Evolutionary conservation across 352 stramenopile genomes (phyloP).

Genomic region (Saprolegnia diclina): DNA sequence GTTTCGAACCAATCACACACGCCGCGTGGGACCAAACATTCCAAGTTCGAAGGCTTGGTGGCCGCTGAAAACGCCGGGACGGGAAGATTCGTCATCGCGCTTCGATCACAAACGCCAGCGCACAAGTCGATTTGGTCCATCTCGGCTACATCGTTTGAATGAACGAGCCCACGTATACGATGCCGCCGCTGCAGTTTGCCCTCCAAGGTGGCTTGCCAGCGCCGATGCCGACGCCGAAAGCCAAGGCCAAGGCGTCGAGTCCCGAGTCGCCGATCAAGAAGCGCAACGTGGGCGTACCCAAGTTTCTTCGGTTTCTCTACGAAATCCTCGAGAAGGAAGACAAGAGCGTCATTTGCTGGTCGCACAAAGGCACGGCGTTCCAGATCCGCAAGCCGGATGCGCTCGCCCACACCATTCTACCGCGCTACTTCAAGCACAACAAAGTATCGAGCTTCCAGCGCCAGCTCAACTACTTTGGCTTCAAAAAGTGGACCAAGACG

Average conservation of each 20-base stretch:
- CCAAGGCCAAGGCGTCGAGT: background rate
- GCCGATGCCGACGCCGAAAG: constrained; percentile 1
- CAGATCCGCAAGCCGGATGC: constrained; percentile 60
- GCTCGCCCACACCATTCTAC: constrained; percentile 49
- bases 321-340: constrained; percentile 67
- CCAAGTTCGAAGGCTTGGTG: too few species aligned
- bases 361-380: constrained; percentile 60
- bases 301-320: constrained; percentile 63
- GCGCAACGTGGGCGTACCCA: constrained; percentile 60
- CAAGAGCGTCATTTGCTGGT: constrained; percentile 51
- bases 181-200: too few species aligned
- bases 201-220: background rate
- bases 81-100: too few species aligned
- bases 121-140: too few species aligned
- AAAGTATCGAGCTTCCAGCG: constrained; percentile 75
- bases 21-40: too few species aligned
- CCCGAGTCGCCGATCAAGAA: constrained; percentile 27
- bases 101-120: too few species aligned
- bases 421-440: constrained; percentile 77
- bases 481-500: constrained; percentile 80
- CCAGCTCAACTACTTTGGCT: constrained; percentile 77
- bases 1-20: too few species aligned
- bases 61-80: too few species aligned
- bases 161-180: too few species aligned
- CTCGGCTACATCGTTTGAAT: too few species aligned